A percentile compares a stretch with the other conserved stretches of the same genome.
Conservation (phyloP, 2,329 filamentous ascomycete species). For the Amylocarpus encephaloides region DNA sequence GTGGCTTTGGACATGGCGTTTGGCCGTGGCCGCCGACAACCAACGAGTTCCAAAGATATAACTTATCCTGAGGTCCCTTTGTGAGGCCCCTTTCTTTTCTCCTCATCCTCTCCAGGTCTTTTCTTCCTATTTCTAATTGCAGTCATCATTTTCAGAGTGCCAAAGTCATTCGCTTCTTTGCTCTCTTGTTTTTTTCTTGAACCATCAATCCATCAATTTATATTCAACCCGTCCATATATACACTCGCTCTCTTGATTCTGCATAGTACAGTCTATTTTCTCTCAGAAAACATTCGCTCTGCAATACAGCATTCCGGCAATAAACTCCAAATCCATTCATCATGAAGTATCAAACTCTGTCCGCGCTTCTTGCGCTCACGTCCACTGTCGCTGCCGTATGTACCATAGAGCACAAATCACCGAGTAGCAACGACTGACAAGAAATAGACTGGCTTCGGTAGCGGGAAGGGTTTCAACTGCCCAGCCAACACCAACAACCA, state of each 20-base stretch:
- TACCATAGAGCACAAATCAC: not conserved
- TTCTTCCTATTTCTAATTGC: constrained; percentile 22
- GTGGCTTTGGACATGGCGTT: not conserved
- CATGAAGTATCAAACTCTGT: constrained; percentile 36
- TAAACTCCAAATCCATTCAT: constrained; percentile 27
- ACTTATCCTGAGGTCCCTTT: constrained; percentile 20
- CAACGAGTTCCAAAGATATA: constrained; percentile 23
- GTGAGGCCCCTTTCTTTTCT: constrained; percentile 14
- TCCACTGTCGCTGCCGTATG: constrained; percentile 39
- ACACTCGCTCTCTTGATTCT: constrained; percentile 25
- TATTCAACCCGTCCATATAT: not conserved
- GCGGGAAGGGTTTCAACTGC: constrained; percentile 52
- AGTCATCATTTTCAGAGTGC: constrained; percentile 28
- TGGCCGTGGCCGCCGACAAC: constrained; percentile 16
- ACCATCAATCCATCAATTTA: constrained; percentile 7
- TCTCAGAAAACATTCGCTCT: constrained; percentile 12
- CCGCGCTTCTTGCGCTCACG: constrained; percentile 40
- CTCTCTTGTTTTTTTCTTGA: constrained; percentile 33
- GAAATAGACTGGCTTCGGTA: constrained; percentile 41
- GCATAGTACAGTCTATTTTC: constrained; percentile 19
- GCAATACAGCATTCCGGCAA: constrained; percentile 14
- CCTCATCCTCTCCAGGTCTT: constrained; percentile 23
- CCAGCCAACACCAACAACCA: constrained; percentile 70
- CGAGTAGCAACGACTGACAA: constrained; percentile 11
- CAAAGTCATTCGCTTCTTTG: constrained; percentile 42